These are phyloP conservation scores for Umbelopsis vinacea DNA, from an alignment of 192 early-diverging fungal species.

Conservation along the genomic window DNA sequence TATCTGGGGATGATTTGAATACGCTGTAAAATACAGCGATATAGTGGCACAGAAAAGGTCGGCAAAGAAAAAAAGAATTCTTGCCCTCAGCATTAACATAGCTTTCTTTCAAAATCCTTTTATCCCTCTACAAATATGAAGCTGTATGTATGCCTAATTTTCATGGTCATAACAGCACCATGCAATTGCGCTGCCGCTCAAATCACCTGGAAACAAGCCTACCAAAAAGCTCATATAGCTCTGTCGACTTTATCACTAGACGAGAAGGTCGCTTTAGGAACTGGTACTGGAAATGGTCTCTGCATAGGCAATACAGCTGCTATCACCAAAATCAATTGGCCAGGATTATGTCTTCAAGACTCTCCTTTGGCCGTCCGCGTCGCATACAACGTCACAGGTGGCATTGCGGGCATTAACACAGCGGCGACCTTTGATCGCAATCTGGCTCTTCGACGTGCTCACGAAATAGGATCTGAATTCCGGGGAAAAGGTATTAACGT, in stretches of 20 bases:
- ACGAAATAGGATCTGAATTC: conserved; percentile 58
- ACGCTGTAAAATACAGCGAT: too few relatives aligned
- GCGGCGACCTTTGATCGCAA: conserved; percentile 63
- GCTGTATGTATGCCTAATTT: not conserved
- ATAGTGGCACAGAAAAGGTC: too few relatives aligned
- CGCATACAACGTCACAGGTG: conserved; percentile 45
- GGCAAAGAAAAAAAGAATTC: too few relatives aligned
- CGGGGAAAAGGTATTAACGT: conserved; percentile 58
- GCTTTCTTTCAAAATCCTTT: not conserved
- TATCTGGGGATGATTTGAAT: too few relatives aligned
- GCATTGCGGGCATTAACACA: conserved; percentile 57
- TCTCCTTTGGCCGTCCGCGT: conserved; percentile 45
- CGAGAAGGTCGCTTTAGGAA: conserved; percentile 50
- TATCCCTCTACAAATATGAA: not conserved
- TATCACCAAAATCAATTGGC: conserved; percentile 37
- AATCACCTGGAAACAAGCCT: conserved; percentile 1
- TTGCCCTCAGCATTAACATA: too few relatives aligned
- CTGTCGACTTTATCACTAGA: conserved; percentile 35
- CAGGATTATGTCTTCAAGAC: conserved; percentile 59
- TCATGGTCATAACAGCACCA: not conserved
- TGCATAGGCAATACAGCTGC: conserved; percentile 56
- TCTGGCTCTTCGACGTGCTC: conserved; percentile 51
- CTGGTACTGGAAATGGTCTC: conserved; percentile 43
- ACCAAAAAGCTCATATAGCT: not conserved
- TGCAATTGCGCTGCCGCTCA: not conserved